Evolutionary conservation across 1,284 basidiomycete genomes (phyloP).

Genomic region (Afroboletus lepidellus): DNA sequence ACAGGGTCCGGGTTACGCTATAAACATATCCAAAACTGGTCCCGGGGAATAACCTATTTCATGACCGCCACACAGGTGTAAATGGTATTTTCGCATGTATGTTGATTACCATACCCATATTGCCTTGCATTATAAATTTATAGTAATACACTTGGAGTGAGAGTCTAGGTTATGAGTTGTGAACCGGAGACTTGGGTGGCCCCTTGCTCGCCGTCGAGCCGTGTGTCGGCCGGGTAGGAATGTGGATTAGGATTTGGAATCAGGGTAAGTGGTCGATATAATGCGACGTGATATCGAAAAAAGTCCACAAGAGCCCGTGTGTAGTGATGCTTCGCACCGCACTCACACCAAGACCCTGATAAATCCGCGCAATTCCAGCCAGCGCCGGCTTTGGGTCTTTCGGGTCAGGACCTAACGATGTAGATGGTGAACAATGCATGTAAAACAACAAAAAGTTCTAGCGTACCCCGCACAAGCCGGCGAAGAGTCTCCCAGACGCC

Average conservation of each 20-base stretch:
- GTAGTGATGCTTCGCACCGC: conserved; percentile 81
- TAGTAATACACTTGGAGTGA: conserved; percentile 31
- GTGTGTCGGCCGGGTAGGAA: conserved; percentile 11
- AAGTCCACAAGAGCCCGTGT: conserved; percentile 80
- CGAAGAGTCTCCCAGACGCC: conserved; percentile 71
- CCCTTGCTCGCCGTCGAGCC: conserved; percentile 9
- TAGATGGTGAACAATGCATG: conserved; percentile 7
- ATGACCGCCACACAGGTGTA: conserved; percentile 1
- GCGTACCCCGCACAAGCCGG: conserved; percentile 71
- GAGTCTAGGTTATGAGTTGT: conserved; percentile 22
- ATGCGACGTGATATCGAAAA: conserved; percentile 72
- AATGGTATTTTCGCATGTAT: background rate
- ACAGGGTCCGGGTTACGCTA: background rate
- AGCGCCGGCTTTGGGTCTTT: conserved; percentile 66
- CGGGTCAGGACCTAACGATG: conserved; percentile 68
- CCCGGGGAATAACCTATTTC: background rate
- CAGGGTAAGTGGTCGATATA: conserved; percentile 72
- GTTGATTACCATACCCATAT: conserved; percentile 2
- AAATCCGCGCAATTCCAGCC: conserved; percentile 71
- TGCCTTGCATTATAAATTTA: conserved; percentile 17
- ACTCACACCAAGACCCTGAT: conserved; percentile 83
- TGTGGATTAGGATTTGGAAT: conserved; percentile 8
- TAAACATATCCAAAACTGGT: conserved; percentile 5
- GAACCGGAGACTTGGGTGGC: conserved; percentile 7
- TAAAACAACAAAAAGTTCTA: background rate